These are phyloP conservation scores for Francoa sonchifolia DNA, from an alignment of 441 rosid species.

Conservation along the genomic window DNA sequence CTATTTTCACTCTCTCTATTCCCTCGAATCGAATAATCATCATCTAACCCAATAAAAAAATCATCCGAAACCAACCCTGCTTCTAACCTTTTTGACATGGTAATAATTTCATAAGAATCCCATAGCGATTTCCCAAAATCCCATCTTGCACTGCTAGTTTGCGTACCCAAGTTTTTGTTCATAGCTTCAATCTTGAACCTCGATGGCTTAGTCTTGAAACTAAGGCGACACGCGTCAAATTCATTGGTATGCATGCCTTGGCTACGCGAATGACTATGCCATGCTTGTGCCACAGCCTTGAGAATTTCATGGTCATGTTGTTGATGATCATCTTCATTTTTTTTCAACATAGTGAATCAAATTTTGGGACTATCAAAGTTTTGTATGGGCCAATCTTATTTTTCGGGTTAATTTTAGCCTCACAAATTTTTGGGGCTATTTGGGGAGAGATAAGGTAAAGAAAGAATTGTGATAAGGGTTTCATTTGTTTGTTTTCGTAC, in stretches of 20 bases:
- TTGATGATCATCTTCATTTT: not conserved
- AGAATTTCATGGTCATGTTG: not conserved
- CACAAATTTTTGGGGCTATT: no score
- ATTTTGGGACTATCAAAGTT: no score
- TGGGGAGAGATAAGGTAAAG: no score
- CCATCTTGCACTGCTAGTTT: not conserved
- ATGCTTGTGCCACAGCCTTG: not conserved
- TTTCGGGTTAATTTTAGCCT: no score
- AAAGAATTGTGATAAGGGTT: no score
- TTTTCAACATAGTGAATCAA: not conserved
- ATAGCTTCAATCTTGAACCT: conserved; percentile 1
- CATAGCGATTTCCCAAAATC: not conserved
- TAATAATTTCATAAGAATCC: conserved; percentile 2
- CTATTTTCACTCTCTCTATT: not conserved
- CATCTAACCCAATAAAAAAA: not conserved
- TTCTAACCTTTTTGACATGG: conserved; percentile 1
- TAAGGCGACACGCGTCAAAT: not conserved
- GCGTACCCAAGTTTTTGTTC: not conserved
- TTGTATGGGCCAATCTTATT: no score
- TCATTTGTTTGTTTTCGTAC: no score
- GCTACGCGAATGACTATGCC: not conserved
- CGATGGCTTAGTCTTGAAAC: not conserved
- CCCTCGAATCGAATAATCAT: not conserved
- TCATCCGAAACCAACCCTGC: not conserved
- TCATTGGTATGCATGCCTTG: not conserved